Conservation (phyloP, 2,329 filamentous ascomycete species). For the Fusarium pseudonygamai region DNA sequence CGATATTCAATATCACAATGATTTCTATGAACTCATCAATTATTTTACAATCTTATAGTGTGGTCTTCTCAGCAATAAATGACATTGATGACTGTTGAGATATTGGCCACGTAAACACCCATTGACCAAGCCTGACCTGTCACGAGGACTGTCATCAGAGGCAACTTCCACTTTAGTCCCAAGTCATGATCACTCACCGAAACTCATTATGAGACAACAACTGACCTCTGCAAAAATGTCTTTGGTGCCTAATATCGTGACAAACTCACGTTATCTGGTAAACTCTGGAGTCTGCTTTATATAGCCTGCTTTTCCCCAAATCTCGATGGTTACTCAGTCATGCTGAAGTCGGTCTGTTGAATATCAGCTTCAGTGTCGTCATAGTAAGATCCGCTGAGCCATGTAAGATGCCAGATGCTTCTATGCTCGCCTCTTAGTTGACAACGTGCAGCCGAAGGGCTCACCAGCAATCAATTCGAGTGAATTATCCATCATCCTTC, state of each 20-base stretch:
- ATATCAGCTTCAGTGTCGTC: conserved; percentile 29
- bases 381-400: conserved; percentile 32
- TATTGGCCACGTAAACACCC: not conserved
- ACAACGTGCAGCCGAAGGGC: conserved; percentile 19
- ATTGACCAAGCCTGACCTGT: not conserved
- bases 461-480: not conserved
- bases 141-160: not conserved
- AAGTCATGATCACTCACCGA: conserved; percentile 3
- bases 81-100: not conserved
- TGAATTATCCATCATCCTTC: not conserved
- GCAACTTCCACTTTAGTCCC: conserved; percentile 5
- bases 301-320: conserved; percentile 7
- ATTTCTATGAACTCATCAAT: not conserved
- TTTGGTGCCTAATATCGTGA: conserved; percentile 24
- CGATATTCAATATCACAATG: not conserved
- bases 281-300: conserved; percentile 3
- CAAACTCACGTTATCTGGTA: conserved; percentile 34
- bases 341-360: conserved; percentile 13
- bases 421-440: conserved; percentile 15
- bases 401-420: conserved; percentile 4
- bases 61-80: not conserved
- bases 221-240: conserved; percentile 27
- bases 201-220: conserved; percentile 22
- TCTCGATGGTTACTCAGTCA: conserved; percentile 18
- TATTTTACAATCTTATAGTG: not conserved